These are phyloP conservation scores for Petasospora rhodanensis DNA, from an alignment of 1,139 yeast species.

Conservation along the genomic window DNA sequence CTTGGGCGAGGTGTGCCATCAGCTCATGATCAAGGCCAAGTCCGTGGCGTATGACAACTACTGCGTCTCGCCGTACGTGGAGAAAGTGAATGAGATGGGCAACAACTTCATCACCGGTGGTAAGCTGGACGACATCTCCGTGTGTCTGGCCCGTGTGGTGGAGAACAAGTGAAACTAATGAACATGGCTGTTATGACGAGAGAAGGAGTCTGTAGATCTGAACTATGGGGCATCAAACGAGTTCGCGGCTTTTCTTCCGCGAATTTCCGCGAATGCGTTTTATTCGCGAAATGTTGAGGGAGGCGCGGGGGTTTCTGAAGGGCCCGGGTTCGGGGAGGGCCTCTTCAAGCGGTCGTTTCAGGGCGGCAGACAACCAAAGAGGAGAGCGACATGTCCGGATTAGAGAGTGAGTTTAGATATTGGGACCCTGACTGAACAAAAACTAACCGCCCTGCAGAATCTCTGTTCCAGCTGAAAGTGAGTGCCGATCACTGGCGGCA, in stretches of 20 bases:
- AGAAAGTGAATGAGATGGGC: slow-evolving; percentile 38
- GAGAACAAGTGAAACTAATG: slow-evolving; percentile 7
- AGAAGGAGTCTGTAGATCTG: too few species aligned
- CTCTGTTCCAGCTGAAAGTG: slow-evolving; percentile 48
- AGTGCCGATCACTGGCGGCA: too few species aligned
- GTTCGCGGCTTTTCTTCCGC: too few species aligned
- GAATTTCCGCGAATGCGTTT: too few species aligned
- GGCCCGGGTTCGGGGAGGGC: too few species aligned
- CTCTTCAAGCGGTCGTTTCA: too few species aligned
- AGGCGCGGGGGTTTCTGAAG: too few species aligned
- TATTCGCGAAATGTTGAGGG: too few species aligned
- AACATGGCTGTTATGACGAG: too few species aligned
- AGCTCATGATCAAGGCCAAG: slow-evolving; percentile 41
- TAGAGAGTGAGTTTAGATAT: slow-evolving; percentile 6
- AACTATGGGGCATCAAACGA: too few species aligned
- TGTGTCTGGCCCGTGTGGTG: slow-evolving; percentile 44
- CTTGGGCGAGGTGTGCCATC: slow-evolving; percentile 39
- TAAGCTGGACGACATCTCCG: slow-evolving; percentile 51
- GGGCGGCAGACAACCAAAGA: too few species aligned
- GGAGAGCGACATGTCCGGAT: slow-evolving; percentile 5
- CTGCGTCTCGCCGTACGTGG: slow-evolving; percentile 52
- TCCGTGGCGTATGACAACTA: slow-evolving; percentile 51
- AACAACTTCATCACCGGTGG: slow-evolving; percentile 44
- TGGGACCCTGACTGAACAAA: neutral
- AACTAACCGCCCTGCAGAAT: slow-evolving; percentile 31